These are phyloP conservation scores for Neoascochyta sp. DNA, from an alignment of 2,329 filamentous ascomycete species.

Conservation along the genomic window DNA sequence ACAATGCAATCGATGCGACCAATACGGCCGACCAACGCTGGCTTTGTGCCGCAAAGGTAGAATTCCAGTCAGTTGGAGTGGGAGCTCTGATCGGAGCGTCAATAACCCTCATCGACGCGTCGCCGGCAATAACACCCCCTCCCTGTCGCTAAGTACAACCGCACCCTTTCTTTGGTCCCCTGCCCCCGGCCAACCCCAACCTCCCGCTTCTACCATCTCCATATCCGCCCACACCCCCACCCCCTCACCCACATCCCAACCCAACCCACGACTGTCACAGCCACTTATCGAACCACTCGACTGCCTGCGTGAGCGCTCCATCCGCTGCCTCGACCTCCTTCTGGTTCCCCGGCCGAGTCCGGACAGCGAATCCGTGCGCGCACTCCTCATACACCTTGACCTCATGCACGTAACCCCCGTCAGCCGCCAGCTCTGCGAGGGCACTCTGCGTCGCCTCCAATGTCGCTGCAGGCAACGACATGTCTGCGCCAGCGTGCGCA, in stretches of 20 bases:
- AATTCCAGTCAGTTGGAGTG: too few species aligned
- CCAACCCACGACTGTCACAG: slow-evolving; percentile 14
- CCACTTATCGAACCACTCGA: slow-evolving; percentile 22
- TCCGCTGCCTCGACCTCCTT: slow-evolving; percentile 16
- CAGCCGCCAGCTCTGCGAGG: too few species aligned
- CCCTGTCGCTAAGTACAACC: neutral
- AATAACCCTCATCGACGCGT: too few species aligned
- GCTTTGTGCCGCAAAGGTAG: too few species aligned
- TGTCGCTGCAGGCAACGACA: slow-evolving; percentile 10
- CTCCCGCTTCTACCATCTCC: neutral
- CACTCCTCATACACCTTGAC: slow-evolving; percentile 16
- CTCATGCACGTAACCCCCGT: slow-evolving; percentile 14
- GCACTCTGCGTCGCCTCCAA: slow-evolving; percentile 15
- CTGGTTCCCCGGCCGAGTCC: slow-evolving; percentile 16
- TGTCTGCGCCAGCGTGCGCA: slow-evolving; percentile 18
- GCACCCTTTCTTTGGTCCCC: neutral
- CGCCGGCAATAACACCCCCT: too few species aligned
- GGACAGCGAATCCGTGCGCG: slow-evolving; percentile 24
- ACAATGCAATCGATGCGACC: too few species aligned
- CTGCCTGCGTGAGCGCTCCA: slow-evolving; percentile 20
- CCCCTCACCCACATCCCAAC: neutral
- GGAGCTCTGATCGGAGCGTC: too few species aligned
- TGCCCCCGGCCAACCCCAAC: neutral
- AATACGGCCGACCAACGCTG: too few species aligned
- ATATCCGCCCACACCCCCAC: too few species aligned